Base-by-base conservation (phyloP, 305 asterid genomes). In the Ajuga reptans region DNA sequence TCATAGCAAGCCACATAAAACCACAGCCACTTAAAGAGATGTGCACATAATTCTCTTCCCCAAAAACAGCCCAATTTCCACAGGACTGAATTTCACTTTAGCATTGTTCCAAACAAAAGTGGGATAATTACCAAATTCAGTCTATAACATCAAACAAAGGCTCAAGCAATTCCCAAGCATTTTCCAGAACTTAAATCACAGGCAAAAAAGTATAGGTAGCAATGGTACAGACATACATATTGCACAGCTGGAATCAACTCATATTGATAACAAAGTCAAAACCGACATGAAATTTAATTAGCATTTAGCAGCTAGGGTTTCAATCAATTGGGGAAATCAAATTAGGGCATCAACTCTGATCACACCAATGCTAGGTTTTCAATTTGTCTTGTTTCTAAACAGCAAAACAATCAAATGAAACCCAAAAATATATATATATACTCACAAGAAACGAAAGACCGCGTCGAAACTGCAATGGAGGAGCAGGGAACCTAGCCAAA, bases 271-370 rank as follows among this genome's bases (percentile, higher is more conserved):
- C 8, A 56, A 33, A 46, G 51, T 45, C 58, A 15, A 47, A 64
- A 70, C 17, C 66, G 24, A 34, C 36, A 63, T 31, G 36, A 69
- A 67, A 72, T 31, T 16, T n/a, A 66, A 54, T 12, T 0, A 1
- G 46, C 18, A 16, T 21, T 31, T 14, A 2, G 53, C 4, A 56
- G 12, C 79, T 83, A 80, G 87, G 88, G 88, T 77, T 81, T 72
- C 73, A 54, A 59, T 47, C 75, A 71, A 66, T 81, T 79, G 72
- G 83, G 83, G 86, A 31, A 81, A 63, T 68, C 68, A 43, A 65
- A 75, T 68, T 81, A 64, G 62, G 54, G 72, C 61, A 58, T 75
- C 58, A 75, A 54, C 58, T 45, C 50, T 8, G 50, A 64, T 42
- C 70, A 67, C 71, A 59, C 17, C 56, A 68, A 39, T 34, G 53